These are phyloP conservation scores for Kalanchoe fedtschenkoi DNA, from an alignment of 164 flowering plant species.

Conservation along the genomic window DNA sequence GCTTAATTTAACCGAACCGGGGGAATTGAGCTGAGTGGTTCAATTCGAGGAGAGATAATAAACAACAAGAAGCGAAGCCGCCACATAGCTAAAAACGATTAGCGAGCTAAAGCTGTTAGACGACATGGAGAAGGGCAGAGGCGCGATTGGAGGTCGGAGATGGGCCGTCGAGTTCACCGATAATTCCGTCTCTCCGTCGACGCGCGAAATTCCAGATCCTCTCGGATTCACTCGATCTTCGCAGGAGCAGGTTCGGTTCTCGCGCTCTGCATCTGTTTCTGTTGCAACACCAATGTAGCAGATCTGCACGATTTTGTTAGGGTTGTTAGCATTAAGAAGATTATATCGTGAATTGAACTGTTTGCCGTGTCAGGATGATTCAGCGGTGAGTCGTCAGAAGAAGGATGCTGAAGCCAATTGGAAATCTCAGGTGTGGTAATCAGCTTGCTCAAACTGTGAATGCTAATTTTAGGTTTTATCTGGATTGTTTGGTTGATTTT, in stretches of 20 bases:
- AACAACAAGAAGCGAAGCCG: background rate
- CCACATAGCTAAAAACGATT: background rate
- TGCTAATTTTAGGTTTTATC: no score
- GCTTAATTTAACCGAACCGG: background rate
- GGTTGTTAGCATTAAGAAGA: no score
- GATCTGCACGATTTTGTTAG: no score
- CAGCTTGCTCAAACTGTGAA: background rate
- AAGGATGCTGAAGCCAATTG: constrained; percentile 89
- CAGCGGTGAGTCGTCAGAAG: constrained; percentile 57
- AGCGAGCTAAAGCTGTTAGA: background rate
- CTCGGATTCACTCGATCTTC: constrained; percentile 83
- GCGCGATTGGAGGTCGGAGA: constrained; percentile 45
- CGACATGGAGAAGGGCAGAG: constrained; percentile 79
- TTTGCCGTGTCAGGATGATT: constrained; percentile 47
- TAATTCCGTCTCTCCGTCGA: constrained; percentile 40
- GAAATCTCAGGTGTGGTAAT: constrained; percentile 67
- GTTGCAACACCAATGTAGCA: background rate
- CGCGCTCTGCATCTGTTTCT: background rate
- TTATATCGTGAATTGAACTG: background rate
- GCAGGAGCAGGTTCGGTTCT: constrained; percentile 52
- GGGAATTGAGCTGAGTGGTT: background rate
- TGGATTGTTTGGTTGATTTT: no score
- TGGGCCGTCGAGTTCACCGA: constrained; percentile 91
- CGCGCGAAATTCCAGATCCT: constrained; percentile 77
- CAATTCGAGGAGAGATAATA: background rate